Conservation (phyloP, 495 filamentous ascomycete genomes). For the Tuber magnatum region DNA sequence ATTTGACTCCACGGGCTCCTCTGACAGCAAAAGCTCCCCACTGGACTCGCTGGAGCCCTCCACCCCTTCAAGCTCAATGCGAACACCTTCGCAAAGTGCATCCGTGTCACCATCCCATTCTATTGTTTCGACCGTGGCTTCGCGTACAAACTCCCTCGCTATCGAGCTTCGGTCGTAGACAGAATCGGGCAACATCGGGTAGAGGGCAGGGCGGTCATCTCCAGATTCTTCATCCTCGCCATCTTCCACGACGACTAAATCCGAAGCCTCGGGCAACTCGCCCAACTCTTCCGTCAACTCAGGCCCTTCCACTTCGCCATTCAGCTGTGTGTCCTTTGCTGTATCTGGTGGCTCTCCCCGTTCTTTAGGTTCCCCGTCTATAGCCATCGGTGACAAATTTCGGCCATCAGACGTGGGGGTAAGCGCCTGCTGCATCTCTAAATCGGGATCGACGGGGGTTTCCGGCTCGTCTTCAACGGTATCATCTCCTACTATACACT, state of each 20-base stretch:
- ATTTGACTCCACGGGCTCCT: neutral
- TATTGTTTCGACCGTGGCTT: conserved; percentile 18
- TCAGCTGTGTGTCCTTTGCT: neutral
- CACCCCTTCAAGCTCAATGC: conserved; percentile 5
- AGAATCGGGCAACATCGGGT: conserved; percentile 17
- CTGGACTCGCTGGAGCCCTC: conserved; percentile 5
- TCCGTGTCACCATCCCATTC: conserved; percentile 17
- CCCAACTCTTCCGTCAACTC: conserved; percentile 1
- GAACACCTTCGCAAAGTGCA: conserved; percentile 9
- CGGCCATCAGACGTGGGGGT: neutral
- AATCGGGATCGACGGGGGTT: neutral
- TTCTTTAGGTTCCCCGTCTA: neutral
- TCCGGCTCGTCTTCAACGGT: neutral
- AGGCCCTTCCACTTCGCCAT: neutral
- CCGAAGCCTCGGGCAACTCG: neutral
- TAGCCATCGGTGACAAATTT: neutral
- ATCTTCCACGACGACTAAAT: conserved; percentile 14
- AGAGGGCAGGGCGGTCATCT: conserved; percentile 6
- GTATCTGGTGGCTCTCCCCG: neutral
- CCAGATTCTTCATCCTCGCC: conserved; percentile 9
- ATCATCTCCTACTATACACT: conserved; percentile 8
- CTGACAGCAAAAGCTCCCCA: neutral
- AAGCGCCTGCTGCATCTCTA: neutral
- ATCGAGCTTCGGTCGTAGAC: conserved; percentile 16
- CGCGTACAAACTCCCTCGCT: conserved; percentile 12